Conservation (phyloP, 768 basidiomycete species). For the Leccinum disarticulatum region DNA sequence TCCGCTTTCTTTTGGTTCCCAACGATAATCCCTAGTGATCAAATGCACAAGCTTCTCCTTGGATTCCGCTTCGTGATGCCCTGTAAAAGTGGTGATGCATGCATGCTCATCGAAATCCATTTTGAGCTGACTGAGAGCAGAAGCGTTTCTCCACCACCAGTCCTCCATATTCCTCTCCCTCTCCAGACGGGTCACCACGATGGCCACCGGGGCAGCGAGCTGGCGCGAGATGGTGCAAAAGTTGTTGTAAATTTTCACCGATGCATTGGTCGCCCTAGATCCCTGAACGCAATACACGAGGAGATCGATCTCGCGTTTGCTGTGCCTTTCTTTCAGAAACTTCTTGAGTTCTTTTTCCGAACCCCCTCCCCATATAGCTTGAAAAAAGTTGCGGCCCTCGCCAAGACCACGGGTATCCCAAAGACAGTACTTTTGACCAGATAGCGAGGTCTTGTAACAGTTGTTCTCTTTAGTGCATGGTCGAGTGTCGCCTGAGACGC, state of each 20-base stretch:
- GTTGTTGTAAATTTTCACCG: slow-evolving; percentile 33
- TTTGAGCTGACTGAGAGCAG: slow-evolving; percentile 17
- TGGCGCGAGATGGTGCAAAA: slow-evolving; percentile 39
- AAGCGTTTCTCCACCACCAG: slow-evolving; percentile 35
- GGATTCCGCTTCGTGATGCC: slow-evolving; percentile 12
- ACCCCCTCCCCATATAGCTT: no score
- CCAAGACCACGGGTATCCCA: slow-evolving; percentile 42
- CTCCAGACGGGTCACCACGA: slow-evolving; percentile 38
- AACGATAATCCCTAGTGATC: slow-evolving; percentile 8
- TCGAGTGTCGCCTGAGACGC: slow-evolving; percentile 3
- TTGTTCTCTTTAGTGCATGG: slow-evolving; percentile 16
- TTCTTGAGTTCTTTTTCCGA: no score
- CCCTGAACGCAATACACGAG: no score
- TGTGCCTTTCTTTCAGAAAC: no score
- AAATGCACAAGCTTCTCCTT: slow-evolving; percentile 13
- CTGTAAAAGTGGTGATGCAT: slow-evolving; percentile 36
- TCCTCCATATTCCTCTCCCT: slow-evolving; percentile 23
- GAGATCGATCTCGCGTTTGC: no score
- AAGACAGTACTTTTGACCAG: slow-evolving; percentile 12
- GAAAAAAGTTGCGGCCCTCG: slow-evolving; percentile 18
- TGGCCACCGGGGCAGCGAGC: slow-evolving; percentile 35
- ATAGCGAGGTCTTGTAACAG: slow-evolving; percentile 6
- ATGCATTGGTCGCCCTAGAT: slow-evolving; percentile 31
- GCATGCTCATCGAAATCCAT: slow-evolving; percentile 39
- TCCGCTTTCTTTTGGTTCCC: slow-evolving; percentile 7